Conservation (phyloP, 345 rosid species). For the Melaleuca alternifolia region DNA sequence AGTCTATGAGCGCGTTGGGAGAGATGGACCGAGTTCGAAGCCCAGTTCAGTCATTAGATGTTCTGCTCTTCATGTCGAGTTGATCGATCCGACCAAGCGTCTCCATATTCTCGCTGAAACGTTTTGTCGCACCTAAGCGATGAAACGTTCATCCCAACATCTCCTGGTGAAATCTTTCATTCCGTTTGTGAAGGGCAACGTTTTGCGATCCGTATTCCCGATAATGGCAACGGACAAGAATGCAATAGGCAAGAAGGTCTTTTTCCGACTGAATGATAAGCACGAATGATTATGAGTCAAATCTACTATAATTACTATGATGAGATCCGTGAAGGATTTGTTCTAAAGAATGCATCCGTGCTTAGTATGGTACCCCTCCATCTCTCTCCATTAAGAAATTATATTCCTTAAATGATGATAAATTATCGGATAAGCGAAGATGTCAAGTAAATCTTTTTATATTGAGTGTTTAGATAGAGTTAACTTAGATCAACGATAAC, state of each 20-base stretch:
- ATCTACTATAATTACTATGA: not conserved
- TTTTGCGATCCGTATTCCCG: too few relatives aligned
- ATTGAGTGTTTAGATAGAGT: too few relatives aligned
- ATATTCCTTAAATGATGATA: not conserved
- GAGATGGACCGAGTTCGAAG: not conserved
- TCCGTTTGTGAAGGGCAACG: not conserved
- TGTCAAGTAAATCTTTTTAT: too few relatives aligned
- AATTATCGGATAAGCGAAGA: not conserved
- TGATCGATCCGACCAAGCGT: not conserved
- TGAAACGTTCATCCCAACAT: not conserved
- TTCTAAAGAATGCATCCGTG: too few relatives aligned
- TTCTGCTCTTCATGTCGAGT: not conserved
- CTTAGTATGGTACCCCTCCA: not conserved
- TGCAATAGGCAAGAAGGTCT: not conserved
- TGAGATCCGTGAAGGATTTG: not conserved
- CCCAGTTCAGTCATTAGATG: not conserved
- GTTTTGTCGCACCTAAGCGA: not conserved
- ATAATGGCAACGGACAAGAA: not conserved
- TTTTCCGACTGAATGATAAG: not conserved
- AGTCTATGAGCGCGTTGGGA: not conserved
- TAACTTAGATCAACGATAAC: too few relatives aligned
- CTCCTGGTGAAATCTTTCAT: not conserved
- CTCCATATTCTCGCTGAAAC: not conserved
- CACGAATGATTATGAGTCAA: not conserved
- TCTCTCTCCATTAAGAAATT: not conserved